These are phyloP conservation scores for Globisporangium orthogonon DNA, from an alignment of 352 stramenopile genomes.

Conservation along the genomic window DNA sequence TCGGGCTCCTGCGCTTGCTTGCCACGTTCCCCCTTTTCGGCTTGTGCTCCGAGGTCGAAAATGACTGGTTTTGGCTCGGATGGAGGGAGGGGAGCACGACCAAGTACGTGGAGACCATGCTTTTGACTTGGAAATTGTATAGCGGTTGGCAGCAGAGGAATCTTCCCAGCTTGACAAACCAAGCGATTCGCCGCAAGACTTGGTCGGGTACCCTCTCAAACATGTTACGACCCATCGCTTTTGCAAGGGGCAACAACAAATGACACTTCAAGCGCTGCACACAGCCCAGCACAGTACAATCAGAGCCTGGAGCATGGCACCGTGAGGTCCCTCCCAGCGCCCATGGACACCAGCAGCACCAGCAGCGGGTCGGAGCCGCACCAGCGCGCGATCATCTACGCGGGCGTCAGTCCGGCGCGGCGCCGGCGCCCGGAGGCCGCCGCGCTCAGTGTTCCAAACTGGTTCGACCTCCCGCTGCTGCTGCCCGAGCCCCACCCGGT, in stretches of 20 bases:
- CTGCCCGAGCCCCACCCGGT: slow-evolving; percentile 35
- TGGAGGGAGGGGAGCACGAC: slow-evolving; percentile 9
- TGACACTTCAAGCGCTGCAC: neutral
- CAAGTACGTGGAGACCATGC: slow-evolving; percentile 17
- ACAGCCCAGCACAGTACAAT: neutral
- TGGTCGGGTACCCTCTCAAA: neutral
- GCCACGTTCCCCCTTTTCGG: neutral
- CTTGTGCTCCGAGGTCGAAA: slow-evolving; percentile 10
- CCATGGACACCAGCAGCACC: slow-evolving; percentile 5
- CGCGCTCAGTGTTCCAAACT: slow-evolving; percentile 25
- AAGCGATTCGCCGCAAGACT: neutral
- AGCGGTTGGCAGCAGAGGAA: neutral
- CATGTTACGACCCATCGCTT: neutral
- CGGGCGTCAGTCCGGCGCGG: slow-evolving; percentile 6
- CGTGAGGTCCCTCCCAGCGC: neutral
- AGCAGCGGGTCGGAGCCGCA: neutral
- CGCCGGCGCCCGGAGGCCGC: neutral
- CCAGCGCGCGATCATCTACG: slow-evolving; percentile 34
- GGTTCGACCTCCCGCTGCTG: slow-evolving; percentile 63
- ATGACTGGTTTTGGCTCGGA: slow-evolving; percentile 41
- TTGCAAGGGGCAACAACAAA: neutral
- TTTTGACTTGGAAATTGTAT: slow-evolving; percentile 23
- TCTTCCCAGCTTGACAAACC: neutral
- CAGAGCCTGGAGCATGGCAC: neutral
- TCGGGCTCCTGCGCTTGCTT: neutral